Evolutionary conservation across 306 rosid genomes (phyloP), one percentile per base, ranked within the genome.

Genomic region (Acacia melanoxylon): DNA sequence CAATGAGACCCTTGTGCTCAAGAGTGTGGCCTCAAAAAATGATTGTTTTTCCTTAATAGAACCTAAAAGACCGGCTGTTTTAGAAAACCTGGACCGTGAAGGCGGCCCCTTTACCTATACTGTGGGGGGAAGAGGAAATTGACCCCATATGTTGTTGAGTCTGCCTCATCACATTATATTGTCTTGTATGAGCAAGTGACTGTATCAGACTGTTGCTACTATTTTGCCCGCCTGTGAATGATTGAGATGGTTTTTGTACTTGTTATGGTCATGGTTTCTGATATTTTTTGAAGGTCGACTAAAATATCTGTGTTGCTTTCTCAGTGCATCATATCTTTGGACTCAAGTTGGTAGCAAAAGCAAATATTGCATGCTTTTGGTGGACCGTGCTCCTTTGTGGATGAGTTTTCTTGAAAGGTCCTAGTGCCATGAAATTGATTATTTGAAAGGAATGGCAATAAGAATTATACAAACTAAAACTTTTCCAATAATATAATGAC

Each of bases 321-420:
- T 75, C 76, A 75, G 44, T 63, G 80, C 75, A 68, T 44, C 51
- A 19, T 35, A 19, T 27, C 75, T 66, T 48, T 80, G 69, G 52
- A 29, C 19, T 25, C 31, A 12, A n/a, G 56, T 54, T 59, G 25
- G 17, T 12, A 20, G 77, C 22, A 77, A 61, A 54, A 44, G 42
- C 73, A 24, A 22, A 41, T 16, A 19, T 37, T 37, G 59, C 45
- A 69, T 44, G 82, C 66, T 62, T 82, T 4, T 27, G 73, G 82
- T 63, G 84, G 75, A 71, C 77, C 77, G 79, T 68, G 37, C 81
- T 63, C 49, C 44, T 63, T 6, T 63, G 79, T 86, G 89, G 85
- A 76, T 71, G 51, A 75, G 75, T 56, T 86, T 74, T 77, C 74
- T 62, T 81, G 68, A 15, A 15, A 80, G 59, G 42, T 37, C 12